These are phyloP conservation scores for Yarrowia hollandica DNA, from an alignment of 805 yeast species.

Conservation along the genomic window DNA sequence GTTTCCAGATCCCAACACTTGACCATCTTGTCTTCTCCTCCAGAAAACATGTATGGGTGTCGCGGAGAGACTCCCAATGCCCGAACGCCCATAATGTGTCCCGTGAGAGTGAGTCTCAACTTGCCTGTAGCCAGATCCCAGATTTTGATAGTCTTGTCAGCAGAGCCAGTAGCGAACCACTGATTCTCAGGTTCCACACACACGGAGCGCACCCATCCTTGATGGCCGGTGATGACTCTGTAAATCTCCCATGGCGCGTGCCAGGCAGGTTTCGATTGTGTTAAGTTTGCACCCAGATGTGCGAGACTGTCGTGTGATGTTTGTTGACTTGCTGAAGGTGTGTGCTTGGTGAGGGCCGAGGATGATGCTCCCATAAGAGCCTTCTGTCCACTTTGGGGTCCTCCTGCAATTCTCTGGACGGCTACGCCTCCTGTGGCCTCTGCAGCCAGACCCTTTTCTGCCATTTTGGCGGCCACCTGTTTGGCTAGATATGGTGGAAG, in stretches of 20 bases:
- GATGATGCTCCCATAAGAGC: slow-evolving; percentile 1
- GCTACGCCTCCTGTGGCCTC: slow-evolving; percentile 22
- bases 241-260: slow-evolving; percentile 72
- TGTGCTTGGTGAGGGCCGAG: slow-evolving; percentile 3
- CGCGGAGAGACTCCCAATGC: slow-evolving; percentile 68
- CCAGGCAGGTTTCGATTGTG: slow-evolving; percentile 40
- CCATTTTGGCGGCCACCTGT: slow-evolving; percentile 29
- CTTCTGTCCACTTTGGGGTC: slow-evolving; percentile 7
- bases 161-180: slow-evolving; percentile 91
- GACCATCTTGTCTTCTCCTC: slow-evolving; percentile 89
- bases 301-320: slow-evolving; percentile 17
- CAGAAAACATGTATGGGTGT: slow-evolving; percentile 86
- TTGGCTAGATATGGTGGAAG: slow-evolving; percentile 25
- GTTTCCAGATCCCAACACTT: slow-evolving; percentile 96
- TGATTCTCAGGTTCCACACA: slow-evolving; percentile 82
- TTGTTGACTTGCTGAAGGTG: not conserved
- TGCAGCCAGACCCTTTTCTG: slow-evolving; percentile 26
- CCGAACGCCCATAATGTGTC: slow-evolving; percentile 88
- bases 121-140: slow-evolving; percentile 83
- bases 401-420: slow-evolving; percentile 13
- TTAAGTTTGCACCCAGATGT: slow-evolving; percentile 26
- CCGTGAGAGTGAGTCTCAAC: slow-evolving; percentile 75
- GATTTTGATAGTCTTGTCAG: slow-evolving; percentile 82
- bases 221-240: slow-evolving; percentile 81
- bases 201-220: slow-evolving; percentile 88